These are phyloP conservation scores for Paulownia fortunei DNA, from an alignment of 257 asterid species.

Conservation along the genomic window DNA sequence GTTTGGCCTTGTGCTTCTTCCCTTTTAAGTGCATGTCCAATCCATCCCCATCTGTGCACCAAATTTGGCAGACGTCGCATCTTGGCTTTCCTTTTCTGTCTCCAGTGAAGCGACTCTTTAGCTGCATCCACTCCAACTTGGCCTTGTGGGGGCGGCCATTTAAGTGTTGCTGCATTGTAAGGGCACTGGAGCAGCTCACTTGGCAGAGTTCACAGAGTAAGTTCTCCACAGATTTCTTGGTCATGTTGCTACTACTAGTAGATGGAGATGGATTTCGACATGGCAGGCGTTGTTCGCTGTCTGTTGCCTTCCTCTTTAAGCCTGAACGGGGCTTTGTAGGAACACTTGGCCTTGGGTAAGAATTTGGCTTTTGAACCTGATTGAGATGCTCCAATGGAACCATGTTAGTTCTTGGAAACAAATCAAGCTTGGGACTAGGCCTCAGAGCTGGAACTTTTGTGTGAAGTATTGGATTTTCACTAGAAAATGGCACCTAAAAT, in stretches of 20 bases:
- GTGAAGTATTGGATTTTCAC: neutral
- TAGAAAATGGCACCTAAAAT: constrained; percentile 16
- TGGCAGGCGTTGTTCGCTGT: neutral
- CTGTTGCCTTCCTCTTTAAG: constrained; percentile 36
- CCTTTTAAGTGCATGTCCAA: constrained; percentile 54
- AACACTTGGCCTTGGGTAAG: neutral
- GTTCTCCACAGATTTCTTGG: constrained; percentile 4
- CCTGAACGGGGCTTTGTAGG: constrained; percentile 24
- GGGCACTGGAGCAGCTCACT: constrained; percentile 45
- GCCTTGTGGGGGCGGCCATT: constrained; percentile 61
- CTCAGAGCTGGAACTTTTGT: constrained; percentile 1
- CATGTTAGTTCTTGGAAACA: neutral
- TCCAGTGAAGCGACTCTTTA: constrained; percentile 8
- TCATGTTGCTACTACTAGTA: neutral
- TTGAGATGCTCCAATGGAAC: neutral
- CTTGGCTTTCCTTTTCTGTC: constrained; percentile 18
- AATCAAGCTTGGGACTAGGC: neutral
- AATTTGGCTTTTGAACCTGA: neutral
- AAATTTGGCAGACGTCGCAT: constrained; percentile 55
- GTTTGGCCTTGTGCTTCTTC: constrained; percentile 58
- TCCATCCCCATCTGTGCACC: constrained; percentile 43
- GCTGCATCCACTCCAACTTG: constrained; percentile 37
- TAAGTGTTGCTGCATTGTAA: constrained; percentile 45
- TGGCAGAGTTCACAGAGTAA: constrained; percentile 51
- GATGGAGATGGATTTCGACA: neutral